Evolutionary conservation across 305 asterid species (phyloP).

Genomic region (Caryopteris hybrid): DNA sequence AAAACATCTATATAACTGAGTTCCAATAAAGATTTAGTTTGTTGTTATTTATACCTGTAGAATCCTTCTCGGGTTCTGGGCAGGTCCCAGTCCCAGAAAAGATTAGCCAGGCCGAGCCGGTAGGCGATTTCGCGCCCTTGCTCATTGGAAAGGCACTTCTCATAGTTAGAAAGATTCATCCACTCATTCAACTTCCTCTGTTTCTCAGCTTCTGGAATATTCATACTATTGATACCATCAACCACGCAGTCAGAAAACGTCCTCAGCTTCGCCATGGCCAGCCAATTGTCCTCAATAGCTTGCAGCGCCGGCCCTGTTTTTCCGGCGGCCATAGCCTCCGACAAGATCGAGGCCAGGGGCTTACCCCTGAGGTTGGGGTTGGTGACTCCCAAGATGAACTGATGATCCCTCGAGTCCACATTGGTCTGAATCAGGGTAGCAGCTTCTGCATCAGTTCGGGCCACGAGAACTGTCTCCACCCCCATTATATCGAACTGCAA

Average conservation of each 20-base stretch:
- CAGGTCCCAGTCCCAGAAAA: constrained; percentile 95
- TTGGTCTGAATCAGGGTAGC: constrained; percentile 89
- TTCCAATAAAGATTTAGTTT: too few species aligned
- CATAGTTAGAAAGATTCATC: constrained; percentile 57
- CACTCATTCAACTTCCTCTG: constrained; percentile 78
- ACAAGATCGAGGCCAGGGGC: constrained; percentile 56
- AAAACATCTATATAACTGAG: too few species aligned
- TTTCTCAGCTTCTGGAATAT: constrained; percentile 53
- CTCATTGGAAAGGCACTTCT: constrained; percentile 69
- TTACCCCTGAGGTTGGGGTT: constrained; percentile 69
- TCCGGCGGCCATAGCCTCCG: constrained; percentile 82
- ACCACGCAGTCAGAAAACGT: constrained; percentile 73
- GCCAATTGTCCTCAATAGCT: constrained; percentile 80
- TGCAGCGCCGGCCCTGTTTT: constrained; percentile 82
- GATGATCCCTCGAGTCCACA: constrained; percentile 86
- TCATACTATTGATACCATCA: constrained; percentile 59
- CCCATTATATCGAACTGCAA: constrained; percentile 96
- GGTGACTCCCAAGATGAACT: constrained; percentile 73
- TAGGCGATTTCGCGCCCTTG: constrained; percentile 63
- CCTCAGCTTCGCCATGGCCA: constrained; percentile 62
- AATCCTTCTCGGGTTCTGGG: constrained; percentile 97
- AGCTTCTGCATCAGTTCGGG: constrained; percentile 86
- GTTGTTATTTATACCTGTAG: constrained; percentile 30
- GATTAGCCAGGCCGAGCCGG: constrained; percentile 49
- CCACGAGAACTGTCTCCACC: constrained; percentile 86